Evolutionary conservation across 2,329 filamentous ascomycete species (phyloP), one percentile per base, ranked within the genome.

Genomic region (Paecilomyces variotii): DNA sequence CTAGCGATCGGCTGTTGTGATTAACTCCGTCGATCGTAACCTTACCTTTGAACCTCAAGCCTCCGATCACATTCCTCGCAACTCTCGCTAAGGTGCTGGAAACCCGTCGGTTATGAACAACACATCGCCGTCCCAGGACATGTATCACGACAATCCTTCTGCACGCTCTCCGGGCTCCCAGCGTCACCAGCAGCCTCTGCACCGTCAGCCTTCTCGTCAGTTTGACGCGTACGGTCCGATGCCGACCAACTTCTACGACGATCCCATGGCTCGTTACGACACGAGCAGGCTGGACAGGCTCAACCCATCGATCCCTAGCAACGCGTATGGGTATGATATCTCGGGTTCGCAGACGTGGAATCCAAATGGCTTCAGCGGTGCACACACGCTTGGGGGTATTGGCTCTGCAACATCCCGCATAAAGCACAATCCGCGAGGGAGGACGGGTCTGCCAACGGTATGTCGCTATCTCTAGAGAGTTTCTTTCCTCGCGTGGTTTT

Each of bases 331-430:
- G 59, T 88, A 92, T 65, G 90, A 91, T 68, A 84, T 86, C 70
- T 78, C 79, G 59, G 76, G 78, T n/a, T 81, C 82, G n/a, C 88
- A 91, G 69, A 86, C 87, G 24, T 96, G 91, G 91, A 90, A 87
- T 72, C 87, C 90, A 56, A 84, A 83, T 68, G 87, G 85, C 53
- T 89, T 91, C 63, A 85, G 85, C 57, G 86, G 82, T 64, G 82
- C 83, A 66, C 83, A 82, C 67, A 76, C 84, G 62, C 81, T 92
- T 65, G 87, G 86, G 79, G 83, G 66, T 75, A 82, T 70, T 77
- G 87, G 67, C 71, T 86, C 72, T 76, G 85, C 79, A 27, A 79
- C 80, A 26, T 77, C 77, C 59, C 79, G 82, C 63, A 76, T 83
- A 70, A 85, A 84, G 74, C 79, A 82, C 54, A 77, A 78, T 59